Conservation (phyloP, 2,329 filamentous ascomycete species). For the Mollisiaceae sp. region DNA sequence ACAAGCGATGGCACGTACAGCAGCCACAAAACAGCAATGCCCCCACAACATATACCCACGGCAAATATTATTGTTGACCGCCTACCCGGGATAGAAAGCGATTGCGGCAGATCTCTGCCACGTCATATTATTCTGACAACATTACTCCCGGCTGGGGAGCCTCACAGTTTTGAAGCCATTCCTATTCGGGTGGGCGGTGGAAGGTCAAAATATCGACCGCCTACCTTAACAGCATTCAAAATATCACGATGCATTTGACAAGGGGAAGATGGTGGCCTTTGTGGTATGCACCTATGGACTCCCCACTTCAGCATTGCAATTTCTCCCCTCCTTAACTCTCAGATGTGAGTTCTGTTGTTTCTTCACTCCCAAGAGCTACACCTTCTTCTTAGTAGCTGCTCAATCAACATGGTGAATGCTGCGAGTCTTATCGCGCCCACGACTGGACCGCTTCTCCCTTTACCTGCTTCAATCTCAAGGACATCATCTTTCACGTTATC, state of each 20-base stretch:
- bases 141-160: not conserved
- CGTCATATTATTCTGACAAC: not conserved
- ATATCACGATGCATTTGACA: not conserved
- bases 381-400: not conserved
- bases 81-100: conserved; percentile 12
- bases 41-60: not conserved
- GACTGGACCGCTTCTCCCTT: not conserved
- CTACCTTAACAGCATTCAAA: conserved; percentile 2
- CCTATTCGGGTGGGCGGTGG: conserved; percentile 15
- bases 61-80: not conserved
- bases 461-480: conserved; percentile 1
- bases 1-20: not conserved
- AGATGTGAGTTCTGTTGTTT: not conserved
- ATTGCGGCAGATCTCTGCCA: not conserved
- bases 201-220: conserved; percentile 3
- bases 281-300: not conserved
- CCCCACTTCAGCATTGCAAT: not conserved
- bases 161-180: conserved; percentile 3
- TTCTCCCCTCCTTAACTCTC: not conserved
- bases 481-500: not conserved
- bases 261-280: not conserved
- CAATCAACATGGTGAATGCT: conserved; percentile 1
- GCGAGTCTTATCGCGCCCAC: not conserved
- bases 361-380: not conserved
- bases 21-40: conserved; percentile 8